phyloP scores from a whole-genome alignment of 2,329 filamentous ascomycete species.

The Aspergillus calidoustus region DNA sequence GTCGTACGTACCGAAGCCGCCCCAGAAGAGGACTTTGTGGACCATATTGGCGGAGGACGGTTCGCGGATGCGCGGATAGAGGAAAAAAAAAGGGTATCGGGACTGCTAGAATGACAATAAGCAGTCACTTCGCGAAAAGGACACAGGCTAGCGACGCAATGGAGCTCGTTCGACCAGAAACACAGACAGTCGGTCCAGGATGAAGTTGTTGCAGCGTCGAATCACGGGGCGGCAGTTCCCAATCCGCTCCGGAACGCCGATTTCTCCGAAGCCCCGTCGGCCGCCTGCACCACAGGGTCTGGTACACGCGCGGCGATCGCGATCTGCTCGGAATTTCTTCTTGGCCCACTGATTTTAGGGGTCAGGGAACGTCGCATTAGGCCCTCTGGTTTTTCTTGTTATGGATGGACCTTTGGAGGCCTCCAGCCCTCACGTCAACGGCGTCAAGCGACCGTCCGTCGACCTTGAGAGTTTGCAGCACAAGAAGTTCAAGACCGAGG shows the following conservation, averaged over 20 bases:
- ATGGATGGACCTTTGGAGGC: conserved; percentile 42
- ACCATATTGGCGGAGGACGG: conserved; percentile 43
- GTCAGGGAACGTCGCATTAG: not conserved
- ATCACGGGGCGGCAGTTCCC: conserved; percentile 42
- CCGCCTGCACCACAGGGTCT: conserved; percentile 6
- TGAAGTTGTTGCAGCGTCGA: conserved; percentile 33
- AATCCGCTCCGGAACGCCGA: conserved; percentile 27
- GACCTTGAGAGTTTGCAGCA: conserved; percentile 41
- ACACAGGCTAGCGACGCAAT: conserved; percentile 32
- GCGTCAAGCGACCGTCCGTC: conserved; percentile 35
- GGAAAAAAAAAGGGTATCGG: conserved; percentile 12
- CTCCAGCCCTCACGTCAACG: conserved; percentile 32
- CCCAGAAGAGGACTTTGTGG: conserved; percentile 59
- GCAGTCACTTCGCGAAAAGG: conserved; percentile 21
- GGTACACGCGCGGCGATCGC: conserved; percentile 2
- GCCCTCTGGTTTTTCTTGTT: conserved; percentile 22
- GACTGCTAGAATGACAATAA: conserved; percentile 11
- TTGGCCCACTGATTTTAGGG: not conserved
- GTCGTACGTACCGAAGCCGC: conserved; percentile 77
- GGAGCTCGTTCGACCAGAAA: conserved; percentile 25
- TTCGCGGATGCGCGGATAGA: conserved; percentile 23
- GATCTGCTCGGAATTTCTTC: conserved; percentile 5
- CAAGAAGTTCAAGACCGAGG: conserved; percentile 62
- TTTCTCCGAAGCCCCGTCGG: conserved; percentile 13
- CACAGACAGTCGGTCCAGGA: conserved; percentile 19